These are phyloP conservation scores for Daldinia vernicosa DNA, from an alignment of 495 filamentous ascomycete genomes.

Conservation along the genomic window DNA sequence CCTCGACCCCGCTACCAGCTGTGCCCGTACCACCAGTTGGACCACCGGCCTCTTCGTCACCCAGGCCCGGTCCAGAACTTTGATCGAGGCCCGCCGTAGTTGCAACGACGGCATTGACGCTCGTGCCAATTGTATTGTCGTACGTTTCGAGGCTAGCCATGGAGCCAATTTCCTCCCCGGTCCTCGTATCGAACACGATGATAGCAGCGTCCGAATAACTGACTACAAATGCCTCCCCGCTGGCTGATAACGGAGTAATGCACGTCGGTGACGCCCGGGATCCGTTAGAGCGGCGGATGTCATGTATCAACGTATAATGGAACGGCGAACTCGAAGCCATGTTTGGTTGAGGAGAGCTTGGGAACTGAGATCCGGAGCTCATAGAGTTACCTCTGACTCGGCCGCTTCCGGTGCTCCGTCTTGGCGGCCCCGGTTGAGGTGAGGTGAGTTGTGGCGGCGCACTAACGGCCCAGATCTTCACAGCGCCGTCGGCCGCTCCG, in stretches of 20 bases:
- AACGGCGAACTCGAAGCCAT: conserved; percentile 70
- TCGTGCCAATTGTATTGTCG: conserved; percentile 81
- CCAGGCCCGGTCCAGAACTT: conserved; percentile 69
- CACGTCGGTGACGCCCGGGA: conserved; percentile 83
- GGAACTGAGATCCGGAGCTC: conserved; percentile 88
- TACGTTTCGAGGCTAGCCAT: conserved; percentile 96
- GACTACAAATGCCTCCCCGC: conserved; percentile 93
- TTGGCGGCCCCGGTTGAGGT: conserved; percentile 65
- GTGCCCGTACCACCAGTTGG: conserved; percentile 79
- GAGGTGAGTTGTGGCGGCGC: conserved; percentile 86
- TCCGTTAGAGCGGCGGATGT: conserved; percentile 72
- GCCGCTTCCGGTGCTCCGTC: conserved; percentile 71
- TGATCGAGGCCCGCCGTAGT: conserved; percentile 81
- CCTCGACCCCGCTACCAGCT: conserved; percentile 77
- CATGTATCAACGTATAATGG: conserved; percentile 76
- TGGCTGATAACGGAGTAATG: conserved; percentile 84
- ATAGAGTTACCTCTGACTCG: conserved; percentile 88
- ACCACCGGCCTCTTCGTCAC: conserved; percentile 60
- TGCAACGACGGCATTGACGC: conserved; percentile 91
- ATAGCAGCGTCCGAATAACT: conserved; percentile 90
- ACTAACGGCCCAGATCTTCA: conserved; percentile 94
- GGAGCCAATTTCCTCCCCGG: conserved; percentile 86
- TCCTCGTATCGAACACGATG: conserved; percentile 88
- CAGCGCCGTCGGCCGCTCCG: conserved; percentile 87
- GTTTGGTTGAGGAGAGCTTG: conserved; percentile 87